phyloP scores from a whole-genome alignment of 1,139 yeast species.

The Petasospora rhodanensis region DNA sequence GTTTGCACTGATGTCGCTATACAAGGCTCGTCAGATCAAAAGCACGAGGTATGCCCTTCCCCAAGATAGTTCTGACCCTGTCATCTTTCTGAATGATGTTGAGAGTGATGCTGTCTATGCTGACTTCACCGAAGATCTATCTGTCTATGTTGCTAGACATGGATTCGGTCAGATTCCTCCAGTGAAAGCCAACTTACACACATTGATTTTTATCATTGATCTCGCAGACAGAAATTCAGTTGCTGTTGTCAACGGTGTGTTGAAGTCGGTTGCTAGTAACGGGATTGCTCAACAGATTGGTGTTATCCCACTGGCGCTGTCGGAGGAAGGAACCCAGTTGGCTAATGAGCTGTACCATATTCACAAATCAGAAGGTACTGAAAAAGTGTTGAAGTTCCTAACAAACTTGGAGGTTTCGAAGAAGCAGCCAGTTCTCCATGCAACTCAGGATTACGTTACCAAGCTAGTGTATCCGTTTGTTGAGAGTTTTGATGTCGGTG shows the following conservation, averaged over 20 bases:
- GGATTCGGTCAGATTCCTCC: constrained; percentile 62
- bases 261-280: constrained; percentile 48
- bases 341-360: constrained; percentile 20
- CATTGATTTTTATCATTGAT: constrained; percentile 67
- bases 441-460: constrained; percentile 19
- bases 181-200: constrained; percentile 70
- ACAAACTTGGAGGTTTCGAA: constrained; percentile 6
- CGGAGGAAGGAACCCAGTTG: constrained; percentile 11
- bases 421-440: no score
- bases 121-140: constrained; percentile 40
- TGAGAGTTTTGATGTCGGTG: constrained; percentile 38
- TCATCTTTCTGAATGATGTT: constrained; percentile 75
- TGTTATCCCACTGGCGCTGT: constrained; percentile 52
- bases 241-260: constrained; percentile 42
- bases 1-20: constrained; percentile 42
- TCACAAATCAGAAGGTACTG: constrained; percentile 12
- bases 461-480: constrained; percentile 30
- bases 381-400: constrained; percentile 14
- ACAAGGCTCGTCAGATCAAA: constrained; percentile 31
- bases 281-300: constrained; percentile 82
- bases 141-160: constrained; percentile 36
- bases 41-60: constrained; percentile 32
- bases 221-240: constrained; percentile 48
- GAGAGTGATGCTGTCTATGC: constrained; percentile 57
- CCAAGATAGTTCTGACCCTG: constrained; percentile 32